These are phyloP conservation scores for Ramaria sp. DNA, from an alignment of 768 basidiomycete genomes.

Conservation along the genomic window DNA sequence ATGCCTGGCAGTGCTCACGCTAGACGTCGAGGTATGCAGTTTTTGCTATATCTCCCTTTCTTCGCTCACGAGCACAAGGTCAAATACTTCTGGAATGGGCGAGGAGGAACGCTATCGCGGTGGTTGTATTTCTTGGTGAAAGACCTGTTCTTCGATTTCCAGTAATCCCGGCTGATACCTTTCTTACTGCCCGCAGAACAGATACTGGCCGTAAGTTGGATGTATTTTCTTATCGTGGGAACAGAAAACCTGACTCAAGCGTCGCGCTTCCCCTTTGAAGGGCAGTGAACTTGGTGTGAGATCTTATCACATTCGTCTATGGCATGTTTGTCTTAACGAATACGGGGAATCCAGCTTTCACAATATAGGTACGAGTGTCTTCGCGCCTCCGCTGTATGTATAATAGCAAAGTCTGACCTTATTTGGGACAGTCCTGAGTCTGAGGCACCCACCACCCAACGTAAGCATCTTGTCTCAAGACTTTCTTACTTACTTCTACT, in stretches of 20 bases:
- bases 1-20: not conserved
- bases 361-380: not conserved
- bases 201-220: conserved; percentile 4
- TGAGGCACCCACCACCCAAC: not conserved
- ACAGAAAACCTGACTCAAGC: not conserved
- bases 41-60: not conserved
- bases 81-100: not conserved
- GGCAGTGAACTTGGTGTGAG: not conserved
- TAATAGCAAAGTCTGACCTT: not conserved
- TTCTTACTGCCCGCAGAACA: not conserved
- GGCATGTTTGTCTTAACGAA: too few relatives aligned
- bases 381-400: not conserved
- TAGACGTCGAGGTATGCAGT: not conserved
- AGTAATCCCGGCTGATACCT: too few relatives aligned
- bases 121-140: not conserved
- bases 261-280: not conserved
- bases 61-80: not conserved
- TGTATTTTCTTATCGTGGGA: not conserved
- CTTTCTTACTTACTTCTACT: too few relatives aligned
- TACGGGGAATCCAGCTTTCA: not conserved
- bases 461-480: not conserved
- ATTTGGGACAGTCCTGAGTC: not conserved
- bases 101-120: not conserved
- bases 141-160: not conserved
- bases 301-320: not conserved